A percentile compares a stretch with the other conserved stretches of the same genome.
Evolutionary conservation across 2,329 filamentous ascomycete genomes (phyloP).

Genomic region (Talaromyces albobiverticillius): DNA sequence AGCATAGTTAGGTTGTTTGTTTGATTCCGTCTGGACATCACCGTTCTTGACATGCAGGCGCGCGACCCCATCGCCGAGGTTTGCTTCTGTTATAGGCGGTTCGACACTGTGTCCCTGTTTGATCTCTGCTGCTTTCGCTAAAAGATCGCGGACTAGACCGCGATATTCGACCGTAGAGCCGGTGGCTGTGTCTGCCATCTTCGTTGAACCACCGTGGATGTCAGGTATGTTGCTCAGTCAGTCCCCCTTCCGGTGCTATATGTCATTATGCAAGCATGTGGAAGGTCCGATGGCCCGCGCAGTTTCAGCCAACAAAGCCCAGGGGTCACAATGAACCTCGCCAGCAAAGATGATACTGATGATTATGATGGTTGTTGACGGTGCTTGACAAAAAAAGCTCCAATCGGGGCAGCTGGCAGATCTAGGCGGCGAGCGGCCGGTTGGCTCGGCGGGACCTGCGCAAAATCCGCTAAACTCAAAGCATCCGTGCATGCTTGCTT

Average conservation of each 20-base stretch:
- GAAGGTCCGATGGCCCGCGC: neutral
- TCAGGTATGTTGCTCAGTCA: neutral
- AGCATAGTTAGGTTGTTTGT: constrained; percentile 57
- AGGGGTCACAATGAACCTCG: neutral
- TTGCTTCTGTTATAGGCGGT: constrained; percentile 68
- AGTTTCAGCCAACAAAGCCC: neutral
- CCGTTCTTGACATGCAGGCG: constrained; percentile 35
- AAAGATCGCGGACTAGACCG: constrained; percentile 54
- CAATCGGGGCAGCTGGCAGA: constrained; percentile 20
- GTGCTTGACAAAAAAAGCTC: constrained; percentile 11
- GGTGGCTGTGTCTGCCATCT: constrained; percentile 29
- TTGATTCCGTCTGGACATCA: constrained; percentile 18
- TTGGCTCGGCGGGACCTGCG: constrained; percentile 31
- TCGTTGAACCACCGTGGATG: neutral
- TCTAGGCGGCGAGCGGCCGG: constrained; percentile 5
- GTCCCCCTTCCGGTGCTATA: neutral
- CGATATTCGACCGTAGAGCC: constrained; percentile 45
- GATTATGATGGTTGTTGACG: neutral
- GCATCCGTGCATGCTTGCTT: constrained; percentile 7
- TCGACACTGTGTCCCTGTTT: constrained; percentile 66
- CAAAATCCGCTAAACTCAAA: constrained; percentile 18
- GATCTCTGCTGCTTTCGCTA: constrained; percentile 56
- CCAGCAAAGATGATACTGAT: neutral
- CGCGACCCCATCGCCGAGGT: constrained; percentile 46
- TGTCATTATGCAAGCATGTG: neutral